Conservation (phyloP, 129 eudicot genomes). For the Sambucus nigra region DNA sequence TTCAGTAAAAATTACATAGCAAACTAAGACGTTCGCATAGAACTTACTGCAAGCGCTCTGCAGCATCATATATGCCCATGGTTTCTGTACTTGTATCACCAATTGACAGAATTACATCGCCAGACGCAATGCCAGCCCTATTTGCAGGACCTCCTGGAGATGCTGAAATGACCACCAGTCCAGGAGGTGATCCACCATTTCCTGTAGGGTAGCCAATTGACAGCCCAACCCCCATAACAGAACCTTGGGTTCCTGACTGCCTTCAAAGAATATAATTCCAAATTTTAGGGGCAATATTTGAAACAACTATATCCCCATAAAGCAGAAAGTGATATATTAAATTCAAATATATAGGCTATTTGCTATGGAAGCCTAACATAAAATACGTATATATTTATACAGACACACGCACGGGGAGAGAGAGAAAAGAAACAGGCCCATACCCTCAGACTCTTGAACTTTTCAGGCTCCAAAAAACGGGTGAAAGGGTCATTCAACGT, state of each 20-base stretch:
- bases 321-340: neutral
- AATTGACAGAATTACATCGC: constrained; percentile 75
- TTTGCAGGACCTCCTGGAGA: constrained; percentile 94
- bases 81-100: constrained; percentile 60
- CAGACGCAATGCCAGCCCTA: constrained; percentile 66
- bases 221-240: constrained; percentile 87
- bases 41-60: constrained; percentile 87
- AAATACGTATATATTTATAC: neutral
- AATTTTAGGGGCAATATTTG: constrained; percentile 7
- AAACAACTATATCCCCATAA: constrained; percentile 7
- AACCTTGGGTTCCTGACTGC: constrained; percentile 98
- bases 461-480: constrained; percentile 89
- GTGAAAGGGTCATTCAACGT: constrained; percentile 96
- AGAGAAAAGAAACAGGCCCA: constrained; percentile 20
- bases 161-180: constrained; percentile 87
- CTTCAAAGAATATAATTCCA: constrained; percentile 54
- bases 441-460: constrained; percentile 92
- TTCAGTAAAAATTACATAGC: neutral
- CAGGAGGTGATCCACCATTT: constrained; percentile 54
- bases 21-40: neutral
- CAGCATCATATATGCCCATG: constrained; percentile 97
- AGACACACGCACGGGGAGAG: too few relatives aligned
- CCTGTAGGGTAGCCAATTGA: constrained; percentile 85
- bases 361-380: neutral
- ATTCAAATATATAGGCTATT: neutral